Conservation (phyloP, 2,329 filamentous ascomycete genomes). For the Fusarium brevicatenulatum region DNA sequence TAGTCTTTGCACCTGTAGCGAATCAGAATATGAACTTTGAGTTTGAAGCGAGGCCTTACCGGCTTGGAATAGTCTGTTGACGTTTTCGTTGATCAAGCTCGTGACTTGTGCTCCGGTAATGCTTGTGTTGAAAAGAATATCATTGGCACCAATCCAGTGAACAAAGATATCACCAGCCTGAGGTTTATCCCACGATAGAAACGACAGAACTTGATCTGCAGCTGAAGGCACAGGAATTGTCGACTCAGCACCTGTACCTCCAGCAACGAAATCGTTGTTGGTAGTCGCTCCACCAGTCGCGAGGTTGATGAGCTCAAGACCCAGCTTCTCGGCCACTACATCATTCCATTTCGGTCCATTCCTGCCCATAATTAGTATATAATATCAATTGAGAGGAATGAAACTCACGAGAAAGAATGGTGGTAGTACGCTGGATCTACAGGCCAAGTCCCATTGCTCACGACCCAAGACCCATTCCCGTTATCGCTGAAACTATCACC, state of each 20-base stretch:
- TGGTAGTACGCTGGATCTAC: slow-evolving; percentile 27
- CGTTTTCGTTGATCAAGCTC: slow-evolving; percentile 11
- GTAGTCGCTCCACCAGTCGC: slow-evolving; percentile 25
- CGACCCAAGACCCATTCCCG: slow-evolving; percentile 31
- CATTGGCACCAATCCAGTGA: slow-evolving; percentile 31
- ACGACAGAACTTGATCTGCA: slow-evolving; percentile 14
- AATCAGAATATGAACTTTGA: background rate
- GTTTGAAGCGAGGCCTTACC: background rate
- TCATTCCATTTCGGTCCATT: slow-evolving; percentile 30
- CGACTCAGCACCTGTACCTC: slow-evolving; percentile 19
- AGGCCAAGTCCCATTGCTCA: slow-evolving; percentile 29
- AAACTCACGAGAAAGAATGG: slow-evolving; percentile 25
- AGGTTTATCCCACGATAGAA: slow-evolving; percentile 12
- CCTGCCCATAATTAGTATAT: background rate
- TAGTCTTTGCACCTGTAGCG: background rate
- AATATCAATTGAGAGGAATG: fast-evolving
- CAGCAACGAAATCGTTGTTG: slow-evolving; percentile 23
- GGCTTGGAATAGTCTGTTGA: slow-evolving; percentile 12
- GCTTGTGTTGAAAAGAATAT: slow-evolving; percentile 29
- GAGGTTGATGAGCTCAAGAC: slow-evolving; percentile 25
- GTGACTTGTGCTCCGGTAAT: slow-evolving; percentile 20
- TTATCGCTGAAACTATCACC: slow-evolving; percentile 36
- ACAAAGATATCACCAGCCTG: slow-evolving; percentile 11
- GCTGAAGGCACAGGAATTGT: slow-evolving; percentile 23
- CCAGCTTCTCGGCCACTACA: slow-evolving; percentile 1